phyloP scores from a whole-genome alignment of 352 stramenopile species.

The Phytopythium delawarense region DNA sequence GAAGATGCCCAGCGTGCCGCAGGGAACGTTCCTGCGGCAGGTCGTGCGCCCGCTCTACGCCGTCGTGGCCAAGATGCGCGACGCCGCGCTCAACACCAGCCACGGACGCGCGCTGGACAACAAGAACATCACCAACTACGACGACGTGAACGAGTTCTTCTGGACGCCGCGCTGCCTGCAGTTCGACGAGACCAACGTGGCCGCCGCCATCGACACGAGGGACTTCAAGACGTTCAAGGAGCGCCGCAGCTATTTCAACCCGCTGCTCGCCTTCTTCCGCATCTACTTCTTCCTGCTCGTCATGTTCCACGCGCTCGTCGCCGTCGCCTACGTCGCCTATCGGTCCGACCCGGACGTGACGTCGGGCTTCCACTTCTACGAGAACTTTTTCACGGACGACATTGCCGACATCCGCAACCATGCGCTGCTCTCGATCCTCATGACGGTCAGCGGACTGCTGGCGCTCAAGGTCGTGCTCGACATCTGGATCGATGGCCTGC shows the following conservation, averaged over 20 bases:
- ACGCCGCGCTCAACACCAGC: constrained; percentile 16
- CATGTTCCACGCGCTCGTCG: constrained; percentile 74
- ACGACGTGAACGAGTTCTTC: constrained; percentile 91
- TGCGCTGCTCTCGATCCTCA: constrained; percentile 70
- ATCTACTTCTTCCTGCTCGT: constrained; percentile 88
- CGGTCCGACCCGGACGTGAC: constrained; percentile 54
- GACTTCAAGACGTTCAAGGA: constrained; percentile 87
- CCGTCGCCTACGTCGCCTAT: constrained; percentile 78
- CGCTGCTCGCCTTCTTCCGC: constrained; percentile 78
- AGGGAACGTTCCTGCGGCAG: constrained; percentile 67
- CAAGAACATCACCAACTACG: constrained; percentile 88
- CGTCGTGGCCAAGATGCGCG: constrained; percentile 44
- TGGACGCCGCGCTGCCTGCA: constrained; percentile 70
- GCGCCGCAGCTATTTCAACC: constrained; percentile 75
- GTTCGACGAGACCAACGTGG: constrained; percentile 82
- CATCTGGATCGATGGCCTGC: constrained; percentile 76
- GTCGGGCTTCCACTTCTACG: constrained; percentile 61
- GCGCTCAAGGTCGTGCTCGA: constrained; percentile 73
- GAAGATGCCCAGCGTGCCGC: constrained; percentile 47
- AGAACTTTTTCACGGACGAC: constrained; percentile 61
- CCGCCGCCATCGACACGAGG: constrained; percentile 54
- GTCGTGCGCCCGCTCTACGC: constrained; percentile 77
- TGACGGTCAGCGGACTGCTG: constrained; percentile 59
- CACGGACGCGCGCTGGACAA: constrained; percentile 43
- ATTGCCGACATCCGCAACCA: constrained; percentile 70